Percentiles rank a stretch among this genome's conserved stretches.
These are phyloP conservation scores for Scenedesmus sp. DNA, from an alignment of 163 green algal species.

Conservation along the genomic window DNA sequence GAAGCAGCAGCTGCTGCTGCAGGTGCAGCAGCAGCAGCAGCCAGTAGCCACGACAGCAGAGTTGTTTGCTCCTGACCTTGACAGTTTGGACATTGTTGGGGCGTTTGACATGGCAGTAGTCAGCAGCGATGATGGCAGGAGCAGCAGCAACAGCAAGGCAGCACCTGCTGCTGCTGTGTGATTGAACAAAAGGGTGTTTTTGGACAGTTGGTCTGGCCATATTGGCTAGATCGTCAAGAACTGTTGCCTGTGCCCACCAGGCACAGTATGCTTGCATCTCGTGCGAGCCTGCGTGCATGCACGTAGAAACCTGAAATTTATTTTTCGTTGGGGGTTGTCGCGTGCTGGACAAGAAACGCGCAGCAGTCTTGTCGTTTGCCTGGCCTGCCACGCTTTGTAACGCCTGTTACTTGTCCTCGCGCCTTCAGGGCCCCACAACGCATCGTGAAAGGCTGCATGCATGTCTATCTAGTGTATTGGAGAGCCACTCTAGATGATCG, in stretches of 20 bases:
- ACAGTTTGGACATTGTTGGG: not conserved
- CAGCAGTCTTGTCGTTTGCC: not conserved
- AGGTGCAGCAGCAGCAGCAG: conserved; percentile 14
- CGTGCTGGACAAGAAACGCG: not conserved
- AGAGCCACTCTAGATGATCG: not conserved
- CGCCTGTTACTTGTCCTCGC: not conserved
- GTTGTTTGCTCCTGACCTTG: not conserved
- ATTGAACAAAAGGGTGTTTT: not conserved
- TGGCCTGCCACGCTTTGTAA: not conserved
- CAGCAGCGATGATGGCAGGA: too few species aligned
- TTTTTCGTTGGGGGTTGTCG: not conserved
- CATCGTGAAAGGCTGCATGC: not conserved
- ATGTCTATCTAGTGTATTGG: not conserved
- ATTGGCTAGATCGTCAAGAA: not conserved
- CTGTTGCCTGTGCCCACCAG: not conserved
- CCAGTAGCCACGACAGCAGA: not conserved
- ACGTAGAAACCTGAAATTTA: not conserved
- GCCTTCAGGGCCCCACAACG: not conserved
- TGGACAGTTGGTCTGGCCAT: not conserved
- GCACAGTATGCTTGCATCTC: too few species aligned
- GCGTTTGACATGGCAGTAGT: conserved; percentile 18
- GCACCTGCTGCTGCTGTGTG: not conserved
- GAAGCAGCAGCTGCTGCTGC: conserved; percentile 1
- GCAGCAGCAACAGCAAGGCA: not conserved
- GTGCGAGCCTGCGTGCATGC: not conserved